Evolutionary conservation across 495 filamentous ascomycete species (phyloP), one percentile per base, ranked within the genome.

Genomic region (Trichoderma asperelloides): DNA sequence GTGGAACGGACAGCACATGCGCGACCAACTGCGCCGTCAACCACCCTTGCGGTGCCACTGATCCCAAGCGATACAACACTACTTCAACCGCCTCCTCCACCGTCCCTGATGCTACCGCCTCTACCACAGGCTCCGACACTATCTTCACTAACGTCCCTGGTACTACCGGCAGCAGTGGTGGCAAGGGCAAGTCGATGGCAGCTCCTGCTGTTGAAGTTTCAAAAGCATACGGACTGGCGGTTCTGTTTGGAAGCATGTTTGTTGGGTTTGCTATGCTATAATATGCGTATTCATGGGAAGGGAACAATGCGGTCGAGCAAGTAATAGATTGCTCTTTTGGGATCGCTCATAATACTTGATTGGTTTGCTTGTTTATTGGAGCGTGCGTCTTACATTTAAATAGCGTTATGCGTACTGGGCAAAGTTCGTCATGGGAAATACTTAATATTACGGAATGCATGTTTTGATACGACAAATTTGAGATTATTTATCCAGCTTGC

Each of bases 31-130:
- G 93, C 82, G 85, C 87, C 69, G 72, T 82, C 64, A 73, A 91
- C 65, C 81, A 96, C 73, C 91, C 90, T 8, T 97, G 93, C 72
- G 93, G 93, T 71, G 92, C 92, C 9, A 85, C 87, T 73, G 77
- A 84, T 69, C 92, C 91, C 12, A 84, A 77, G 45, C 80, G 78
- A 37, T 76, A 82, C 69, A 94, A 93, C 74, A 70, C 74, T 9
- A 85, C 84, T 8, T 81, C 85, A 23, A 76, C 78, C 15, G 68
- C 75, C 23, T 70, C 81, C 15, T 68, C 81, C 9, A 76, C 81
- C 16, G 74, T 79, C 0, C 71, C 73, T 39, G 71, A 76, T 30
- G 66, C 68, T 11, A 69, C 78, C 30, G 71, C 79, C 18, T 74
- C 72, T 37, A 77, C 77, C 27, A 68, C 76, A 65, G 62, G 74